Percentiles rank a stretch among this genome's conserved stretches.
Evolutionary conservation across 768 basidiomycete species (phyloP).

Genomic region (Collybiopsis confluens): DNA sequence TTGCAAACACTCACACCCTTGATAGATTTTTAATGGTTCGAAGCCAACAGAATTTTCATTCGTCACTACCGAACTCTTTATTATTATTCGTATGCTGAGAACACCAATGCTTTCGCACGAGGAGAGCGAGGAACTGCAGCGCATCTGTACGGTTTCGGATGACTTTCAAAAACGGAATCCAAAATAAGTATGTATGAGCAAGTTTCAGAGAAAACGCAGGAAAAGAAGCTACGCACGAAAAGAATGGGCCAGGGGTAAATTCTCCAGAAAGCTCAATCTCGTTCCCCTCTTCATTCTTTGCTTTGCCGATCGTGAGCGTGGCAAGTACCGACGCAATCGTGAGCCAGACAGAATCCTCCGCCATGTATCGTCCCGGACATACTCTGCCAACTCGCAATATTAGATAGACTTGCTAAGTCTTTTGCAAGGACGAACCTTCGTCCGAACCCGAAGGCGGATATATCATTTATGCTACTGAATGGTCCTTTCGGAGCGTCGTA

Average conservation of each 20-base stretch:
- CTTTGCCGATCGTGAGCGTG: background rate
- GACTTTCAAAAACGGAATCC: too few relatives aligned
- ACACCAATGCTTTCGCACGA: too few relatives aligned
- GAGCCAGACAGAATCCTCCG: slow-evolving; percentile 4
- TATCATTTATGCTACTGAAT: background rate
- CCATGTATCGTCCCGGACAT: slow-evolving; percentile 1
- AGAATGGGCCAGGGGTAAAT: background rate
- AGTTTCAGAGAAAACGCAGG: too few relatives aligned
- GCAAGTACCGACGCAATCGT: background rate
- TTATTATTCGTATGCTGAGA: too few relatives aligned
- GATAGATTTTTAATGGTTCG: too few relatives aligned
- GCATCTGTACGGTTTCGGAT: too few relatives aligned
- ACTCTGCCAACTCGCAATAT: background rate
- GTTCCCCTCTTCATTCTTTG: background rate
- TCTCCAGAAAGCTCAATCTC: background rate
- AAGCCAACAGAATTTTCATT: too few relatives aligned
- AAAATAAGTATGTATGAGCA: too few relatives aligned
- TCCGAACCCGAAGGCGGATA: slow-evolving; percentile 13
- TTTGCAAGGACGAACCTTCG: slow-evolving; percentile 6
- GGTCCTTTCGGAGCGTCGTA: background rate
- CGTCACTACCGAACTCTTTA: too few relatives aligned
- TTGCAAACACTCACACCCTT: too few relatives aligned
- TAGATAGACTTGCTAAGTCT: background rate
- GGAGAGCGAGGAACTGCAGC: too few relatives aligned
- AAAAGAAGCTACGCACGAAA: too few relatives aligned